A percentile compares a stretch with the other conserved stretches of the same genome.
These are phyloP conservation scores for Rhodotorula sp. DNA, from an alignment of 1,284 basidiomycete genomes.

Conservation along the genomic window DNA sequence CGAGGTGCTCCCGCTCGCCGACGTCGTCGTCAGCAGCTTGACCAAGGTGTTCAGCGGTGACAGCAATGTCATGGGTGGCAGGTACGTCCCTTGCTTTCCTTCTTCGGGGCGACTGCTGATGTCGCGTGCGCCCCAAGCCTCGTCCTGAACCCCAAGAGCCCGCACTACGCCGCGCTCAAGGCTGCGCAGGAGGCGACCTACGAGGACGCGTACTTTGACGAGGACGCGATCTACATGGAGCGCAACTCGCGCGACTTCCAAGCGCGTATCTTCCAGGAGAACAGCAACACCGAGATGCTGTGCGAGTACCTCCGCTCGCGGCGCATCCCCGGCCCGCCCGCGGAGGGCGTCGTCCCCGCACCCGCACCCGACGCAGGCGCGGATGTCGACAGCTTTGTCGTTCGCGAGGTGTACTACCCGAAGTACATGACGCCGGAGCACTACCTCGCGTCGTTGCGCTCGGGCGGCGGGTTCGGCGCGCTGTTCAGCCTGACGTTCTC, in stretches of 20 bases:
- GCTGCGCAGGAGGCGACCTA: conserved; percentile 63
- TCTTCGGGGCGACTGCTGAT: too few relatives aligned
- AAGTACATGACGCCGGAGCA: conserved; percentile 73
- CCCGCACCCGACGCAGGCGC: conserved; percentile 12
- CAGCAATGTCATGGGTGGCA: conserved; percentile 96
- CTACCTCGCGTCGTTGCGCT: conserved; percentile 67
- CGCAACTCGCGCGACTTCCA: conserved; percentile 94
- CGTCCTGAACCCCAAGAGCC: conserved; percentile 77
- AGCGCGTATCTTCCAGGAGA: conserved; percentile 72
- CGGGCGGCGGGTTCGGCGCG: conserved; percentile 74
- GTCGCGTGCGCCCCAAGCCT: conserved; percentile 58
- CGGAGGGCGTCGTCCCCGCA: conserved; percentile 36
- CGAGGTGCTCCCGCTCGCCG: conserved; percentile 83
- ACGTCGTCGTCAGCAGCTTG: conserved; percentile 90
- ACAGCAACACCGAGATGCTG: conserved; percentile 77
- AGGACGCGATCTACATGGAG: conserved; percentile 96
- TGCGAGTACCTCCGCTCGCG: conserved; percentile 74
- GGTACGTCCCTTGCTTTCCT: conserved; percentile 57
- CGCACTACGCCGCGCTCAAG: conserved; percentile 69
- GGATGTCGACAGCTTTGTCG: conserved; percentile 52
- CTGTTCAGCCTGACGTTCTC: conserved; percentile 90
- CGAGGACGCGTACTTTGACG: conserved; percentile 85
- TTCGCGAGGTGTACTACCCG: conserved; percentile 89
- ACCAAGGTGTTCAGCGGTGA: conserved; percentile 96
- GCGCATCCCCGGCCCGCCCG: conserved; percentile 47